These are phyloP conservation scores for Colletotrichum spaethianum DNA, from an alignment of 2,329 filamentous ascomycete genomes.

Conservation along the genomic window DNA sequence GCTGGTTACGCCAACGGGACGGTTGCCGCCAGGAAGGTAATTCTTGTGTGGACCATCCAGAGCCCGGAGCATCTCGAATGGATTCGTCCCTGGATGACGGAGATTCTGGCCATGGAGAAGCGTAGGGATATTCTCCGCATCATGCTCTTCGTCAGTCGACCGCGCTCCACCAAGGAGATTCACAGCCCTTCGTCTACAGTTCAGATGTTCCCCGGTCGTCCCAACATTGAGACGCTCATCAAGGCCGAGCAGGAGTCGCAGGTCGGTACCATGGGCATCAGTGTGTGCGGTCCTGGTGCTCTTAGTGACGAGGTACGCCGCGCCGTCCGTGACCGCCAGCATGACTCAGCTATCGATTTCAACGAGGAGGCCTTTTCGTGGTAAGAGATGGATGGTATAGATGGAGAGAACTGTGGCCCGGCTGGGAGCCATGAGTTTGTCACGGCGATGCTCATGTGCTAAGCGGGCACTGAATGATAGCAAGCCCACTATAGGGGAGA, in stretches of 20 bases:
- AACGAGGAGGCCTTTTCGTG: constrained; percentile 83
- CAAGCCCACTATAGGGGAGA: neutral
- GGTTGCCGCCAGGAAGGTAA: constrained; percentile 78
- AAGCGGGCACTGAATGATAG: no score
- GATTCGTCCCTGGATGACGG: constrained; percentile 88
- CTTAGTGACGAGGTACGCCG: constrained; percentile 82
- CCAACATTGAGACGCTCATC: constrained; percentile 80
- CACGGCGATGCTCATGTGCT: neutral
- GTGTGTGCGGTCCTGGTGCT: constrained; percentile 81
- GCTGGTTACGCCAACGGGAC: constrained; percentile 77
- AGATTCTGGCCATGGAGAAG: constrained; percentile 81
- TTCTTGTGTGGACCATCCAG: constrained; percentile 85
- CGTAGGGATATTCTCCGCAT: constrained; percentile 82
- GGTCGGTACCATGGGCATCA: constrained; percentile 80
- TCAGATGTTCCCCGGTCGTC: constrained; percentile 87
- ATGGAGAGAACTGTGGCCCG: neutral
- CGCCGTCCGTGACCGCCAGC: constrained; percentile 75
- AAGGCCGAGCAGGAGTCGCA: constrained; percentile 82
- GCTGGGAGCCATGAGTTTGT: no score
- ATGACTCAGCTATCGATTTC: constrained; percentile 79
- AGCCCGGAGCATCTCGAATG: constrained; percentile 86
- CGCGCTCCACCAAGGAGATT: constrained; percentile 83
- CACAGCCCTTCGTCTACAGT: constrained; percentile 83
- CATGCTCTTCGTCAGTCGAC: constrained; percentile 83
- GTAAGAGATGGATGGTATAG: constrained; percentile 50